Base-by-base conservation (phyloP, 2,329 filamentous ascomycete species). In the Proliferodiscus dingleyae region DNA sequence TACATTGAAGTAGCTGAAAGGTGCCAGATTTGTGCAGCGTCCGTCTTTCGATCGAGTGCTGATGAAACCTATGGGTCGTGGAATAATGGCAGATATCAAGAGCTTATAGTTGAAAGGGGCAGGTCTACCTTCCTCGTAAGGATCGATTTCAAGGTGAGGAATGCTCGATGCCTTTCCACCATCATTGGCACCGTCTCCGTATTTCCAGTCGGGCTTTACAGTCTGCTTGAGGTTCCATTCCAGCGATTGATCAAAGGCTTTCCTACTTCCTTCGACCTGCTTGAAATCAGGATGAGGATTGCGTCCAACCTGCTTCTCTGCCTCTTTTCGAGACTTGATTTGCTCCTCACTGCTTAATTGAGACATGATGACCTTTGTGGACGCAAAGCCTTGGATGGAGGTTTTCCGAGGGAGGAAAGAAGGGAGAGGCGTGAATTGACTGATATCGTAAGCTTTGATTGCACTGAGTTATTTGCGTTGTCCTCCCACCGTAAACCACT, bases 31-130 rank as follows among this genome's bases (percentile, higher is more conserved):
- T 13, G 78, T 80, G 22, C 68, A 72, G 26, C 60, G 66, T 18
- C 86, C 87, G 59, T 89, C 84, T 3, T 66, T 57, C 18, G 71
- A 71, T 43, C 67, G 63, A 8, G 80, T 79, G 49, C 74, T 78
- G 24, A 83, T 61, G 63, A 83, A 78, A 42, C 77, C 80, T 61
- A 96, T 84, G 10, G 91, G 91, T 10, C 91, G 80, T 1, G 91
- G 91, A 13, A 89, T 77, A 55, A 96, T 80, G 52, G 80, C 81
- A 15, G 81, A 87, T 66, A 96, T 95, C 50, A 96, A 73, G 11
- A 96, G 78, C 68, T 95, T 95, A 77, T 97, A 96, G 74, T 96
- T 96, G 69, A 78, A 81, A 1, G 72, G 68, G 0, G 79, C 68
- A 0, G 81, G 75, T 0, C 90, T 78, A 24, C 82, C 86, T 22